Evolutionary conservation across 768 basidiomycete genomes (phyloP), one percentile per base, ranked within the genome.

Genomic region (Mycena chlorophos): DNA sequence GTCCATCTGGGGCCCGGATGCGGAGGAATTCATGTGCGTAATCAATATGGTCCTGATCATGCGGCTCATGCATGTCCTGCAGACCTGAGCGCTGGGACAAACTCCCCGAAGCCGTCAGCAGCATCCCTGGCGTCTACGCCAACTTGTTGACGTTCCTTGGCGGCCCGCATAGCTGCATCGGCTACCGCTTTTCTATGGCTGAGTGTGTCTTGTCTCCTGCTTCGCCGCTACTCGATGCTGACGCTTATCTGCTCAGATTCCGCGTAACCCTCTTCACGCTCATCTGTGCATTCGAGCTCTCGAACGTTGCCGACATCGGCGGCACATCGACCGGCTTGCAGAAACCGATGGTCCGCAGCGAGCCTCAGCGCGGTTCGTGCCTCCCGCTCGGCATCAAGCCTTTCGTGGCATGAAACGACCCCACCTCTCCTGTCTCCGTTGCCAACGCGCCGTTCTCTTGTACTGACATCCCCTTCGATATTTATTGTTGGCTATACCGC

Each of bases 161-260:
- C 23, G 87, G 56, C 2, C 83, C 85, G 17, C 77, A 78, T 19
- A 77, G 82, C 1, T 89, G 87, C 57, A 87, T 88, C 27, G 86
- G 86, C 0, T 87, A 80, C 64, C 78, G 83, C 2, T 88, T 88
- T 64, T 75, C 87, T n/a, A 65, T 88, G 17, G 70, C 79, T 14
- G 84, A 85, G 82, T 54, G 31, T 12, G 52, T 54, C 17, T 34
- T 17, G 8, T 39, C 13, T 13, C 30, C 13, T 10, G 4, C 47
- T 25, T 31, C 3, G 4, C 25, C 26, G 2, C 14, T 34, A 2
- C n/a, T 20, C 39, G 17, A 26, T 27, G n/a, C 27, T 34, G 5
- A 10, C 16, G 19, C 25, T 10, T 13, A 19, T 3, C 34, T 25
- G 37, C n/a, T 3, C 52, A 54, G 52, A 28, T 83, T 54, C 65